phyloP scores from a whole-genome alignment of 306 rosid genomes.

The Delonix regia region DNA sequence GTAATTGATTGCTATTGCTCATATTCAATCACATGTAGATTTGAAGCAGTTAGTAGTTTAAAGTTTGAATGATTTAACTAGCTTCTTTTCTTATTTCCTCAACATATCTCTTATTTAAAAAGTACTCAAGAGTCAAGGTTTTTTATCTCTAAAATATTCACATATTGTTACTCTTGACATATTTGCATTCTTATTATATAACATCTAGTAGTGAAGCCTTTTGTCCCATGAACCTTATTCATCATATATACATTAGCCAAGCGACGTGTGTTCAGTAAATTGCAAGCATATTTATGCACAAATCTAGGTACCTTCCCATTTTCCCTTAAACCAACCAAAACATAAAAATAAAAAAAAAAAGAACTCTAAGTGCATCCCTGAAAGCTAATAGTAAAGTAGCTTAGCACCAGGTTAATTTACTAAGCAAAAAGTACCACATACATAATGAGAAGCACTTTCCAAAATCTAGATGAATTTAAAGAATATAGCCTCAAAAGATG shows the following conservation, averaged over 20 bases:
- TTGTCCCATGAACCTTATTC: neutral
- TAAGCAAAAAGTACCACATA: neutral
- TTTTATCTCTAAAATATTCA: neutral
- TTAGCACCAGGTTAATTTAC: neutral
- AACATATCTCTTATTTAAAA: neutral
- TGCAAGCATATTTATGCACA: neutral
- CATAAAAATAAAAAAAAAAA: neutral
- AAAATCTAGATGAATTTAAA: neutral
- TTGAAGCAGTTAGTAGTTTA: neutral
- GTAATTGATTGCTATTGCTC: neutral
- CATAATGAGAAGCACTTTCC: neutral
- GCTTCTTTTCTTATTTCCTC: neutral
- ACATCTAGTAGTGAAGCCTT: neutral
- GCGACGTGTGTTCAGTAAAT: neutral
- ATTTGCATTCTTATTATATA: neutral
- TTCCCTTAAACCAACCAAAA: too few species aligned
- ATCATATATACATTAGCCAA: neutral
- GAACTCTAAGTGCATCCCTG: neutral
- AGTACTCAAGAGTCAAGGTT: neutral
- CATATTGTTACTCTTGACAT: neutral
- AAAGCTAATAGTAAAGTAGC: neutral
- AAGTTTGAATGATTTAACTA: neutral
- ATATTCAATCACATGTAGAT: neutral
- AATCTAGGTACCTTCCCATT: too few species aligned
- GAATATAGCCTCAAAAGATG: neutral